A percentile compares a stretch with the other conserved stretches of the same genome.
phyloP scores from a whole-genome alignment of 75 land plant genomes.

The Pinus tabuliformis region DNA sequence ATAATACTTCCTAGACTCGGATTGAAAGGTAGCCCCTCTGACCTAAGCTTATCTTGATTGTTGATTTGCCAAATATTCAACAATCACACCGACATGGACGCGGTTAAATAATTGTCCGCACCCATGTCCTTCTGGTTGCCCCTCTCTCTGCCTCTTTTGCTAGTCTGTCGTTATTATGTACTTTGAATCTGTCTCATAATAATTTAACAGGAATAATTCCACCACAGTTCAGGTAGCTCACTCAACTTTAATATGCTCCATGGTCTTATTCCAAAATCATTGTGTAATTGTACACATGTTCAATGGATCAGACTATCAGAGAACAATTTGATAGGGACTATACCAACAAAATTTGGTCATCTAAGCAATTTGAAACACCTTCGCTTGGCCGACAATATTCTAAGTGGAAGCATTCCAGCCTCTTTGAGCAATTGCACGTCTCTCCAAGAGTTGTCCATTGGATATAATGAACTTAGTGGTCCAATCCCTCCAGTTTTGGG shows the following conservation, averaged over 20 bases:
- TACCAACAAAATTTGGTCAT: slow-evolving; percentile 35
- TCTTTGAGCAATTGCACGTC: slow-evolving; percentile 23
- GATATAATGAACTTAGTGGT: slow-evolving; percentile 38
- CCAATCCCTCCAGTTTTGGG: slow-evolving; percentile 42
- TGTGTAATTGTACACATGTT: slow-evolving; percentile 26
- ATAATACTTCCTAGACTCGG: too few relatives aligned
- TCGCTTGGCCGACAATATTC: slow-evolving; percentile 56
- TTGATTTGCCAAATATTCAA: too few relatives aligned
- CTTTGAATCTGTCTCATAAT: slow-evolving; percentile 60
- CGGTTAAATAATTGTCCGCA: too few relatives aligned
- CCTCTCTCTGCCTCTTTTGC: too few relatives aligned
- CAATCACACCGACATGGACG: too few relatives aligned
- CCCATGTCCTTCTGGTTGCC: too few relatives aligned
- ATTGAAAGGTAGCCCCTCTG: slow-evolving; percentile 21
- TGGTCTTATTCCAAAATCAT: slow-evolving; percentile 40
- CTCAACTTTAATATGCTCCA: slow-evolving; percentile 47
- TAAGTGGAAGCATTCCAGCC: slow-evolving; percentile 43
- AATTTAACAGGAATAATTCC: slow-evolving; percentile 45
- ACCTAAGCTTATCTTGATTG: too few relatives aligned
- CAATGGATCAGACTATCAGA: slow-evolving; percentile 51
- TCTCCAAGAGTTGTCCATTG: slow-evolving; percentile 55
- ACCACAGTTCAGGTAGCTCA: slow-evolving; percentile 3
- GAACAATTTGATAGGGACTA: slow-evolving; percentile 51
- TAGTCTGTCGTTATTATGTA: slow-evolving; percentile 28
- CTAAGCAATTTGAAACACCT: slow-evolving; percentile 38